phyloP scores from a whole-genome alignment of 1,284 basidiomycete species.

The Cystobasidiaceae sp. region DNA sequence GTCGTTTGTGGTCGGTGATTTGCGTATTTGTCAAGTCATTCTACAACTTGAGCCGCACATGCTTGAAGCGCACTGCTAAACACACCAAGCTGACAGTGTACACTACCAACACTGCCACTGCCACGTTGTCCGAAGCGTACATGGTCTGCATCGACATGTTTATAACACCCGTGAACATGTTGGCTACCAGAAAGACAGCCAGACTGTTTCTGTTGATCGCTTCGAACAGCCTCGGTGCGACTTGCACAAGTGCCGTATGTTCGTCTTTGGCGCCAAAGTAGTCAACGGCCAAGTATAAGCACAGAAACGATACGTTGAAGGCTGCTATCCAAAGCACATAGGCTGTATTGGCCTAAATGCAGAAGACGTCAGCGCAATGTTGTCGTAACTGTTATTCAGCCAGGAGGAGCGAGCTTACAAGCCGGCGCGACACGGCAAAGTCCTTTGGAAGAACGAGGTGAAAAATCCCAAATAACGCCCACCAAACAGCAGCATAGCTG shows the following conservation, averaged over 20 bases:
- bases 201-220: constrained; percentile 79
- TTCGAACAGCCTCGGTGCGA: constrained; percentile 62
- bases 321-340: constrained; percentile 88
- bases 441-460: constrained; percentile 38
- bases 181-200: constrained; percentile 74
- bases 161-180: constrained; percentile 76
- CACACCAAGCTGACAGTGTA: constrained; percentile 62
- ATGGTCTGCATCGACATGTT: constrained; percentile 79
- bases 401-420: constrained; percentile 54
- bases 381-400: not conserved
- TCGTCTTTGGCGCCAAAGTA: constrained; percentile 45
- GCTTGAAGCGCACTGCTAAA: constrained; percentile 57
- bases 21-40: too few species aligned
- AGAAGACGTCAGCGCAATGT: not conserved
- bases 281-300: constrained; percentile 74
- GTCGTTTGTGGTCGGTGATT: not conserved
- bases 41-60: constrained; percentile 27
- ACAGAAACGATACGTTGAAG: constrained; percentile 80
- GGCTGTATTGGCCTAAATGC: constrained; percentile 67
- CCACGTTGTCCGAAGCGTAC: constrained; percentile 59
- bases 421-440: constrained; percentile 61
- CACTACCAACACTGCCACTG: constrained; percentile 60
- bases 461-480: constrained; percentile 57
- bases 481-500: constrained; percentile 73
- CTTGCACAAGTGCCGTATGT: constrained; percentile 4